A percentile compares a stretch with the other conserved stretches of the same genome.
Evolutionary conservation across 108 stramenopile genomes (phyloP).

Genomic region (Cylindrotheca closterium): DNA sequence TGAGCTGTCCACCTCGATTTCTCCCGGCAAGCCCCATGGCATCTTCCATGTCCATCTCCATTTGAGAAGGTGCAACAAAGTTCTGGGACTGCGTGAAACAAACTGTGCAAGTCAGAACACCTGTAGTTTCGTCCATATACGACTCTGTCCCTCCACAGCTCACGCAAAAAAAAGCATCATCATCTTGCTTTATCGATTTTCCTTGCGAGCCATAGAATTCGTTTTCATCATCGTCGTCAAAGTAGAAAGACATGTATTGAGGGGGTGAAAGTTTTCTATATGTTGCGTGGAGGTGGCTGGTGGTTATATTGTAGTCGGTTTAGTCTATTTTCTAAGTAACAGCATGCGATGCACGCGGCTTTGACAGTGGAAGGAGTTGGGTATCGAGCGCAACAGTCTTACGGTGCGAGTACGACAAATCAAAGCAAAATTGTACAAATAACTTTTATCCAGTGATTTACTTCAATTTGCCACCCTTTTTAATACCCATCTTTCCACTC

Average conservation of each 20-base stretch:
- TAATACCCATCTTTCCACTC: slow-evolving; percentile 82
- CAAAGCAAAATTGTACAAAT: no score
- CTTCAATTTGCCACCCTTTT: slow-evolving; percentile 89
- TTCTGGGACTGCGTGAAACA: slow-evolving; percentile 76
- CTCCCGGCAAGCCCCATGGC: slow-evolving; percentile 38
- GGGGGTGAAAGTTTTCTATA: no score
- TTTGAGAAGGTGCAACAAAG: slow-evolving; percentile 28
- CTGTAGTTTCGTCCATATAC: slow-evolving; percentile 59
- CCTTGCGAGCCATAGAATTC: no score
- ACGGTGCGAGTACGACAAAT: no score
- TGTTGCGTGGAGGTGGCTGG: no score
- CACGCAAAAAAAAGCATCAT: slow-evolving; percentile 44
- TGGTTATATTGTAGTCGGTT: no score
- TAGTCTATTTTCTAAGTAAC: no score
- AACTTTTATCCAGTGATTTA: no score
- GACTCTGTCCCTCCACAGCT: slow-evolving; percentile 64
- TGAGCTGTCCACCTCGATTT: slow-evolving; percentile 14
- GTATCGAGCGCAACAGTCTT: no score
- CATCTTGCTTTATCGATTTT: no score
- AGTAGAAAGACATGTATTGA: not conserved
- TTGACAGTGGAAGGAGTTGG: no score
- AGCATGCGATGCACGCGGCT: no score
- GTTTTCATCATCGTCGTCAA: not conserved
- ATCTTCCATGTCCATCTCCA: slow-evolving; percentile 64
- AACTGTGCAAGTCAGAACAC: slow-evolving; percentile 51